Evolutionary conservation across 768 basidiomycete species (phyloP).

Genomic region (Mrakia gelida): DNA sequence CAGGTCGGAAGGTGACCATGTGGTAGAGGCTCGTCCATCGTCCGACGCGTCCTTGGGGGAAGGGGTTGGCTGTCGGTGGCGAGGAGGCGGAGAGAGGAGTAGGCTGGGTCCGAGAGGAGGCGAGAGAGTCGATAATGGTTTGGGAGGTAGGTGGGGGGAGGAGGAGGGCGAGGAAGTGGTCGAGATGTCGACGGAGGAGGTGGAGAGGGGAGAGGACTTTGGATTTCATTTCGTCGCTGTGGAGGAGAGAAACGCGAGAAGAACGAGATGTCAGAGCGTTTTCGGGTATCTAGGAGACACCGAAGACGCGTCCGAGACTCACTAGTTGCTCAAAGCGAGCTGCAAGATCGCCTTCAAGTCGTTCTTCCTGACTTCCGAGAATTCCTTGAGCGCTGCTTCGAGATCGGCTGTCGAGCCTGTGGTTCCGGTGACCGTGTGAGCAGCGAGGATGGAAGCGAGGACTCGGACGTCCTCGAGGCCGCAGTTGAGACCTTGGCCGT

Average conservation of each 20-base stretch:
- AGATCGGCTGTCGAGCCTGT: slow-evolving; percentile 35
- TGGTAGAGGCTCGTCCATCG: slow-evolving; percentile 91
- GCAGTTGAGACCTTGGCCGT: slow-evolving; percentile 89
- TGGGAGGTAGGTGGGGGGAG: slow-evolving; percentile 34
- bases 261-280: background rate
- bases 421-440: slow-evolving; percentile 60
- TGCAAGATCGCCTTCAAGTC: slow-evolving; percentile 87
- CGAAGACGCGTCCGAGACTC: slow-evolving; percentile 46
- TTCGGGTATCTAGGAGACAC: background rate
- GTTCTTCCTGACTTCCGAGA: slow-evolving; percentile 75
- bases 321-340: slow-evolving; percentile 97
- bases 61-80: background rate
- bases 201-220: slow-evolving; percentile 77
- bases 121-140: slow-evolving; percentile 34
- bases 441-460: slow-evolving; percentile 66
- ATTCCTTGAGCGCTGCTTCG: slow-evolving; percentile 64
- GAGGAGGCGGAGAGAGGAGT: slow-evolving; percentile 28
- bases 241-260: slow-evolving; percentile 21
- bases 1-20: slow-evolving; percentile 96
- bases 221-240: slow-evolving; percentile 90
- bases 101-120: slow-evolving; percentile 31
- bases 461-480: slow-evolving; percentile 96
- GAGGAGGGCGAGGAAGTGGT: slow-evolving; percentile 54
- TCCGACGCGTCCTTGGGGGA: slow-evolving; percentile 16
- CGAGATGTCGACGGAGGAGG: slow-evolving; percentile 70